phyloP scores from a whole-genome alignment of 2,329 filamentous ascomycete species.

The Monosporascus sp. region DNA sequence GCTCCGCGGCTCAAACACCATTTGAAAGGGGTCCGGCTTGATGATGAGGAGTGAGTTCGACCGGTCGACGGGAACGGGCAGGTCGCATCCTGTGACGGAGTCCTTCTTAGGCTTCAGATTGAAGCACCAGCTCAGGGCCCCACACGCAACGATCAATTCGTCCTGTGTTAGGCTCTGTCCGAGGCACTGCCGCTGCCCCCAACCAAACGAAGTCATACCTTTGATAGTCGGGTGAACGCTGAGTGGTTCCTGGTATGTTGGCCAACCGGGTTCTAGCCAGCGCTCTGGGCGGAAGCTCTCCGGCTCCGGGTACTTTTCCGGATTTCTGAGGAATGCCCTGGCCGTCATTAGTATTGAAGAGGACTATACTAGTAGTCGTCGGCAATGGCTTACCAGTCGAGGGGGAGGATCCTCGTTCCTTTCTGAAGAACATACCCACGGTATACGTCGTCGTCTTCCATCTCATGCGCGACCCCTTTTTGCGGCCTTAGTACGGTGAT shows the following conservation, averaged over 20 bases:
- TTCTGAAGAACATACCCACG: conserved; percentile 43
- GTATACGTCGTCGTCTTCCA: conserved; percentile 44
- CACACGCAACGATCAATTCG: conserved; percentile 44
- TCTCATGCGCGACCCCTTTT: conserved; percentile 43
- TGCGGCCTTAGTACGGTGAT: background rate
- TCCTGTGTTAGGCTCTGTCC: conserved; percentile 33
- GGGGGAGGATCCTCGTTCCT: conserved; percentile 36
- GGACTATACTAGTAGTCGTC: background rate
- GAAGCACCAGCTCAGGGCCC: conserved; percentile 39
- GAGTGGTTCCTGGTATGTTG: conserved; percentile 47
- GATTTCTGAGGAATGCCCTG: conserved; percentile 48
- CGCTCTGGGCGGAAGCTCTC: conserved; percentile 47
- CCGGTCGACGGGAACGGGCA: conserved; percentile 41
- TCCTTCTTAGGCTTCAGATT: conserved; percentile 39
- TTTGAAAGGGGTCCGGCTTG: conserved; percentile 50
- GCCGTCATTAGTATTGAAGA: conserved; percentile 1
- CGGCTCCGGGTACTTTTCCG: conserved; percentile 42
- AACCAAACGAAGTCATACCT: conserved; percentile 49
- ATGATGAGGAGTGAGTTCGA: conserved; percentile 52
- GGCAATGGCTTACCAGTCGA: conserved; percentile 31
- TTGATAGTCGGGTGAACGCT: conserved; percentile 46
- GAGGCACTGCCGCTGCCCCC: conserved; percentile 41
- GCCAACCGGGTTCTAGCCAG: conserved; percentile 45
- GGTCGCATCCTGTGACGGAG: conserved; percentile 30
- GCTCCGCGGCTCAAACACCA: conserved; percentile 47